Evolutionary conservation across 148 eudicot genomes (phyloP).

Genomic region (Fagopyrum esculentum): DNA sequence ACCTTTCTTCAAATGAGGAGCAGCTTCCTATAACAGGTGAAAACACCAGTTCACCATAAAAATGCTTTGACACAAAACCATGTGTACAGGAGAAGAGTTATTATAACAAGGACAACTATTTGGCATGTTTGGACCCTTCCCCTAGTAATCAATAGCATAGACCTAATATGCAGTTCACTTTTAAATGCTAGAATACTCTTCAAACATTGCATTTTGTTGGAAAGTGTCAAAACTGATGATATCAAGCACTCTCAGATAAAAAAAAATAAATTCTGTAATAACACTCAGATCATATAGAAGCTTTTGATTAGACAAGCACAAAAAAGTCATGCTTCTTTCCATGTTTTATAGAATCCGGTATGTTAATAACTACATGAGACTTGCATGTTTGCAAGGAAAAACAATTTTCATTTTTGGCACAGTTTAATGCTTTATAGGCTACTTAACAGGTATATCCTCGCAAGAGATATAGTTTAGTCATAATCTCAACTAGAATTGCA

Average conservation of each 20-base stretch:
- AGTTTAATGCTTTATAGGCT: neutral
- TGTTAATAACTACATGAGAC: neutral
- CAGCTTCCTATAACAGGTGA: conserved; percentile 54
- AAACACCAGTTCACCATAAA: neutral
- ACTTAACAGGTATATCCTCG: neutral
- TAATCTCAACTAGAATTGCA: neutral
- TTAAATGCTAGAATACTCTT: neutral
- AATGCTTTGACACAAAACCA: neutral
- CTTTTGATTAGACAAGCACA: neutral
- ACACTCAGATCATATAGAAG: neutral
- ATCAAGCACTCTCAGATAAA: neutral
- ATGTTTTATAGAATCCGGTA: neutral
- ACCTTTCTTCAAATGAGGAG: conserved; percentile 58
- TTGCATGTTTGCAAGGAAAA: no score
- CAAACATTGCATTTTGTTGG: neutral
- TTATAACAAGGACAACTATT: neutral
- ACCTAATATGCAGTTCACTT: neutral
- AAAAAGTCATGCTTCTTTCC: neutral
- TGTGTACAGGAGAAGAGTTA: neutral
- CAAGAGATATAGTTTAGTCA: neutral
- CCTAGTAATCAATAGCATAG: neutral
- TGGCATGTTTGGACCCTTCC: neutral
- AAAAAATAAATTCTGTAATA: neutral
- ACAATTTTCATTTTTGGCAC: neutral
- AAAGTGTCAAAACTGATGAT: neutral